These are phyloP conservation scores for Rhytidhysteron rufulum DNA, from an alignment of 2,329 filamentous ascomycete genomes.

Conservation along the genomic window DNA sequence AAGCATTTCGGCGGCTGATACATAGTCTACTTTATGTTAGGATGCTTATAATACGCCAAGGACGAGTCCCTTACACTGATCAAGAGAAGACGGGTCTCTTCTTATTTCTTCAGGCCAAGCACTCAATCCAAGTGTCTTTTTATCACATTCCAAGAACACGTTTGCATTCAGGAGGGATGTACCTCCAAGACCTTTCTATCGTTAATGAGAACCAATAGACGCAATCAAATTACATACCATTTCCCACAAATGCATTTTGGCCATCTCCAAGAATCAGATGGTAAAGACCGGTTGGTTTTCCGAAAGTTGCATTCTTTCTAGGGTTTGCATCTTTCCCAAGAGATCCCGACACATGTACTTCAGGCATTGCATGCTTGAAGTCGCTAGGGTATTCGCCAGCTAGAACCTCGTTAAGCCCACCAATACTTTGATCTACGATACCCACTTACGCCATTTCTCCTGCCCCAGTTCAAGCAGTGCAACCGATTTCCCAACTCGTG, in stretches of 20 bases:
- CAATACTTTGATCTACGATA: background rate
- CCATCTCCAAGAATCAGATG: slow-evolving; percentile 61
- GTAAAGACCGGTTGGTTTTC: slow-evolving; percentile 59
- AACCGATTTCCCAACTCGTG: slow-evolving; percentile 57
- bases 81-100: too few relatives aligned
- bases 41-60: background rate
- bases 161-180: slow-evolving; percentile 66
- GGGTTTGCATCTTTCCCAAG: slow-evolving; percentile 43
- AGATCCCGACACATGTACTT: slow-evolving; percentile 57
- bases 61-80: slow-evolving; percentile 46
- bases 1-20: slow-evolving; percentile 53
- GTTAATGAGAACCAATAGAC: too few relatives aligned
- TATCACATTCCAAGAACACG: slow-evolving; percentile 60
- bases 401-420: slow-evolving; percentile 1
- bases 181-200: slow-evolving; percentile 54
- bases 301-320: slow-evolving; percentile 44
- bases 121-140: slow-evolving; percentile 49
- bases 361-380: slow-evolving; percentile 43
- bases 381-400: slow-evolving; percentile 59
- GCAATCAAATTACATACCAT: too few relatives aligned
- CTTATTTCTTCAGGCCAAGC: slow-evolving; percentile 60
- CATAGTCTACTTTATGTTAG: slow-evolving; percentile 49
- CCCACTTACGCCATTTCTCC: slow-evolving; percentile 54
- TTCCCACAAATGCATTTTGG: slow-evolving; percentile 59
- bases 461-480: slow-evolving; percentile 62